Evolutionary conservation across 1,139 yeast genomes (phyloP).

Genomic region (Debaryomycetaceae sp.): DNA sequence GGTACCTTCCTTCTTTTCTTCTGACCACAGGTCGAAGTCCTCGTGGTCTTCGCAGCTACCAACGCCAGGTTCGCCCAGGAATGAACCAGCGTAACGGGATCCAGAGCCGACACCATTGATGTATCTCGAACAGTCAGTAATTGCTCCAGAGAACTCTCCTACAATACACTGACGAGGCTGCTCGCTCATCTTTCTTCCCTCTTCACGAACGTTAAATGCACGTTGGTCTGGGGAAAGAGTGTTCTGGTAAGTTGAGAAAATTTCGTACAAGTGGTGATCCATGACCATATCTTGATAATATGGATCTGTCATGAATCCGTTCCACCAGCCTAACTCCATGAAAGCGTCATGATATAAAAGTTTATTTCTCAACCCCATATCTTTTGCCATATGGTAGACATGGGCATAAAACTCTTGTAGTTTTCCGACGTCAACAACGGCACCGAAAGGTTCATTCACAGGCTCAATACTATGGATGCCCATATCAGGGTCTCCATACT

Average conservation of each 20-base stretch:
- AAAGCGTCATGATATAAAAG: conserved; percentile 23
- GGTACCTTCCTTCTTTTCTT: conserved; percentile 13
- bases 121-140: conserved; percentile 25
- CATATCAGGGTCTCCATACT: conserved; percentile 14
- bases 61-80: conserved; percentile 5
- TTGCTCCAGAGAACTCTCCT: conserved; percentile 27
- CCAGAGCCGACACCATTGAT: conserved; percentile 25
- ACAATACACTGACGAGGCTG: conserved; percentile 19
- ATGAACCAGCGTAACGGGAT: conserved; percentile 21
- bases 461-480: conserved; percentile 17
- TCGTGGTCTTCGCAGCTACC: conserved; percentile 19
- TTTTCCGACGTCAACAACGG: conserved; percentile 12
- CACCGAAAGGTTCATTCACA: conserved; percentile 24
- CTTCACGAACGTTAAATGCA: conserved; percentile 10
- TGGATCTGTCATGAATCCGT: conserved; percentile 12
- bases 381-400: conserved; percentile 10
- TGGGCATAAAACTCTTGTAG: conserved; percentile 14
- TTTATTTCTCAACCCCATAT: conserved; percentile 9
- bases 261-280: conserved; percentile 26
- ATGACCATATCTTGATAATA: conserved; percentile 10
- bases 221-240: conserved; percentile 14
- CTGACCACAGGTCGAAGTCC: conserved; percentile 14
- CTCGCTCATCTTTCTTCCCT: conserved; percentile 14
- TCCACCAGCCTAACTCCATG: conserved; percentile 18
- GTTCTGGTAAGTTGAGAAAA: conserved; percentile 18